phyloP scores from a whole-genome alignment of 192 early-diverging fungal species.

The Radiomyces spectabilis region DNA sequence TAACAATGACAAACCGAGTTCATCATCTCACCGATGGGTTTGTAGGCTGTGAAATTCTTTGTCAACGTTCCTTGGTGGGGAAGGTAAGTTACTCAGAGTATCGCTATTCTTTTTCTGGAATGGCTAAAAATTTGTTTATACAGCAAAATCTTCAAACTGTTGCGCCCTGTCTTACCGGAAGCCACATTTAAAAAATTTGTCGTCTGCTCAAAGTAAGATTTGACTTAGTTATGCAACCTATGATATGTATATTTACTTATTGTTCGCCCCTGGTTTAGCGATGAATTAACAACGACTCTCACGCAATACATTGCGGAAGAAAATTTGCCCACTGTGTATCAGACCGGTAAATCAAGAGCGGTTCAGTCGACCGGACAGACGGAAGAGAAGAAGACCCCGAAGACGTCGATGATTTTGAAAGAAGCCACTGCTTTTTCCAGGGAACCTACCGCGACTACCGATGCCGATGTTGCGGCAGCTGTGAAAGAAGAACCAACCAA shows the following conservation, averaged over 20 bases:
- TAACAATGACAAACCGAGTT: too few relatives aligned
- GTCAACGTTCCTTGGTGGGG: slow-evolving; percentile 57
- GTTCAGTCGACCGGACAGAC: neutral
- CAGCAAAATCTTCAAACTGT: slow-evolving; percentile 48
- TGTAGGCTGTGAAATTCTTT: slow-evolving; percentile 43
- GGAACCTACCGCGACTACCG: neutral
- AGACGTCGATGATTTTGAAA: neutral
- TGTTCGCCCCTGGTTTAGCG: neutral
- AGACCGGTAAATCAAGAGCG: too few relatives aligned
- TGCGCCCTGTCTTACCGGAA: slow-evolving; percentile 45
- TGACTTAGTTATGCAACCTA: neutral
- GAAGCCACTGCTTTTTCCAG: too few relatives aligned
- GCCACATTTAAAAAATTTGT: slow-evolving; percentile 57
- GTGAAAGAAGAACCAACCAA: neutral
- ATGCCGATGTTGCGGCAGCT: neutral
- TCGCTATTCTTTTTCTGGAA: neutral
- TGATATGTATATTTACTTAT: neutral
- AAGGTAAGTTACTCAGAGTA: slow-evolving; percentile 13
- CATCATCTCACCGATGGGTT: neutral
- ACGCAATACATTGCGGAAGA: slow-evolving; percentile 7
- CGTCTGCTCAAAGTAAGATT: slow-evolving; percentile 40
- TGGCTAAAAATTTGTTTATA: slow-evolving; percentile 13
- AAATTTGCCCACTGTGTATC: slow-evolving; percentile 17
- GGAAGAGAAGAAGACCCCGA: neutral
- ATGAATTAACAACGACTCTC: slow-evolving; percentile 3